These are phyloP conservation scores for Penicillium cinerascens DNA, from an alignment of 495 filamentous ascomycete species.

Conservation along the genomic window DNA sequence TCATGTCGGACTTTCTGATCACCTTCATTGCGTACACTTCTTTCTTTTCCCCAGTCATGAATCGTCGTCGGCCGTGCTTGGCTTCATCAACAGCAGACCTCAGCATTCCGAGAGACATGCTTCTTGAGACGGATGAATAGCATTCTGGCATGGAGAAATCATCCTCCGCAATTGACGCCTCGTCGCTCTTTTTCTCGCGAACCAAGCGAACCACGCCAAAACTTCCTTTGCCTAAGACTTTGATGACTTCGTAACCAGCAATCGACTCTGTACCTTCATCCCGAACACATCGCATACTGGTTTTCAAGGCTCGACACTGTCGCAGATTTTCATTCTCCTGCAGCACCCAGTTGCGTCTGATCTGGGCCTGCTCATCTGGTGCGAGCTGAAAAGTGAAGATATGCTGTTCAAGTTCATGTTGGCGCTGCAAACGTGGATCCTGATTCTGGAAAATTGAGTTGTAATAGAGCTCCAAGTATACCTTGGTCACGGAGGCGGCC, in stretches of 20 bases:
- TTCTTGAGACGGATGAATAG: background rate
- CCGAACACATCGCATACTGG: slow-evolving; percentile 44
- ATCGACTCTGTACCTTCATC: slow-evolving; percentile 42
- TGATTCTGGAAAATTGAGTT: slow-evolving; percentile 54
- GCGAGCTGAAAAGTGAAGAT: slow-evolving; percentile 51
- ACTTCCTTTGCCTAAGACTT: slow-evolving; percentile 90
- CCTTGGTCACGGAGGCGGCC: slow-evolving; percentile 71
- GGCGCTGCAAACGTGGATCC: slow-evolving; percentile 62
- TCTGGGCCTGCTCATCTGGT: slow-evolving; percentile 51
- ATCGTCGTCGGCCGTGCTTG: slow-evolving; percentile 22
- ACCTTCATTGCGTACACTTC: slow-evolving; percentile 93
- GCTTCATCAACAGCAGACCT: slow-evolving; percentile 27
- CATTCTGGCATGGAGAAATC: background rate
- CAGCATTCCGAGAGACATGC: slow-evolving; percentile 9
- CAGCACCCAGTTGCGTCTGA: slow-evolving; percentile 54
- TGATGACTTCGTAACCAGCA: slow-evolving; percentile 73
- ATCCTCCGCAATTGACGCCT: slow-evolving; percentile 1
- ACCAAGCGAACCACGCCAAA: slow-evolving; percentile 90
- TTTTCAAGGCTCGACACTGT: slow-evolving; percentile 65
- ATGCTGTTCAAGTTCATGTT: slow-evolving; percentile 61
- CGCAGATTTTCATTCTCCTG: slow-evolving; percentile 76
- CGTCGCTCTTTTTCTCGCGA: slow-evolving; percentile 48
- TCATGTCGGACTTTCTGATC: slow-evolving; percentile 87
- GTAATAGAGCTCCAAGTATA: slow-evolving; percentile 83
- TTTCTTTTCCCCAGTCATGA: slow-evolving; percentile 37